phyloP scores from a whole-genome alignment of 345 rosid species.

The Eucalyptus albens region DNA sequence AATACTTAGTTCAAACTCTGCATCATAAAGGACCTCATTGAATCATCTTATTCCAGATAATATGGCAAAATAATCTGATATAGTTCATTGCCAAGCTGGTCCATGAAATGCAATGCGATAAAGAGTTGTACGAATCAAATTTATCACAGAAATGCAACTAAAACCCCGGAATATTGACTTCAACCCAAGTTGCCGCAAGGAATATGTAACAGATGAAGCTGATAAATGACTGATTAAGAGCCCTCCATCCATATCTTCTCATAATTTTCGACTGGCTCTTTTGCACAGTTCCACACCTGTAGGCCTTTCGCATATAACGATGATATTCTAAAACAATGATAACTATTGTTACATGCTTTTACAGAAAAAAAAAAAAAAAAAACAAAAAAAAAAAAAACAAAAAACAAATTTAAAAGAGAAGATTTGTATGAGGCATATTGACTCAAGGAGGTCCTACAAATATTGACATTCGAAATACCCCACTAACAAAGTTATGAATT shows the following conservation, averaged over 20 bases:
- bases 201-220: neutral
- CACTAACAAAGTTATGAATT: neutral
- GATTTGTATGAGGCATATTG: neutral
- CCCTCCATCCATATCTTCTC: neutral
- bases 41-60: neutral
- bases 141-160: too few relatives aligned
- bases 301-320: neutral
- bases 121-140: too few relatives aligned
- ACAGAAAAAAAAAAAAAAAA: neutral
- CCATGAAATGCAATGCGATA: neutral
- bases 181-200: neutral
- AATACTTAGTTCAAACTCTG: too few relatives aligned
- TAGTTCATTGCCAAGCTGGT: neutral
- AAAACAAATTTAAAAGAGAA: neutral
- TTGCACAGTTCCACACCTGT: neutral
- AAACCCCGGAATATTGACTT: neutral
- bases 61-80: neutral
- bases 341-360: neutral
- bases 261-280: neutral
- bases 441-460: neutral
- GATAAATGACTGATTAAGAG: neutral
- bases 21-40: neutral
- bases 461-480: neutral
- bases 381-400: accelerated
- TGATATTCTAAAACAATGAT: neutral